Conservation (phyloP, 2,329 filamentous ascomycete species). For the Aspergillus calidoustus region DNA sequence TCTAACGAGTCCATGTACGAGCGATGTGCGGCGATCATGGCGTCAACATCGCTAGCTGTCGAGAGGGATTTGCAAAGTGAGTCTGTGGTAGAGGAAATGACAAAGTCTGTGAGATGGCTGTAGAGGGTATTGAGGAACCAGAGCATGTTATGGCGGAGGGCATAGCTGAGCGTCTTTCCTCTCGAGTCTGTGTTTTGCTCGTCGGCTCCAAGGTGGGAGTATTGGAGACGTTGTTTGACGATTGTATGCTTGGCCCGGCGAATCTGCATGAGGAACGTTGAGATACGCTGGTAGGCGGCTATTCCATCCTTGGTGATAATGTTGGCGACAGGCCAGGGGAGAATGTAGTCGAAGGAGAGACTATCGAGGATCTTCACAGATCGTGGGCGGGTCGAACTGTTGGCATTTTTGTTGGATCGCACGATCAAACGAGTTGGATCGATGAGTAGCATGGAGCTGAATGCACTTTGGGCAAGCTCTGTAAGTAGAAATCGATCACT, state of each 20-base stretch:
- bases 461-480: constrained; percentile 75
- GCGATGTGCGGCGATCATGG: constrained; percentile 74
- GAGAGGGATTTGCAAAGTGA: constrained; percentile 63
- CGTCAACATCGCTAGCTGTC: constrained; percentile 73
- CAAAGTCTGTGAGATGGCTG: constrained; percentile 75
- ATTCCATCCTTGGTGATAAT: constrained; percentile 71
- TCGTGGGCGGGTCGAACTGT: constrained; percentile 54
- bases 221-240: constrained; percentile 53
- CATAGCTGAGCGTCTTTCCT: constrained; percentile 43
- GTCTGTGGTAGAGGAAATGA: constrained; percentile 65
- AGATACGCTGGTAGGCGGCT: constrained; percentile 70
- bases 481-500: constrained; percentile 81
- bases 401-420: constrained; percentile 50
- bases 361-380: constrained; percentile 67
- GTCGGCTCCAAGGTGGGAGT: constrained; percentile 35
- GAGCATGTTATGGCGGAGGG: constrained; percentile 69
- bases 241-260: constrained; percentile 72
- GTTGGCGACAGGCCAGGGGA: constrained; percentile 70
- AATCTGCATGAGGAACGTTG: constrained; percentile 77
- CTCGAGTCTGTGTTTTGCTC: constrained; percentile 46
- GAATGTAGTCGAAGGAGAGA: constrained; percentile 69
- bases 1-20: constrained; percentile 66
- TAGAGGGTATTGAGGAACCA: constrained; percentile 79
- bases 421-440: constrained; percentile 68
- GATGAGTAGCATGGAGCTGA: constrained; percentile 57